A percentile compares a stretch with the other conserved stretches of the same genome.
Evolutionary conservation across 208 protist species (phyloP).

Genomic region (Acanthamoeba pearcei): DNA sequence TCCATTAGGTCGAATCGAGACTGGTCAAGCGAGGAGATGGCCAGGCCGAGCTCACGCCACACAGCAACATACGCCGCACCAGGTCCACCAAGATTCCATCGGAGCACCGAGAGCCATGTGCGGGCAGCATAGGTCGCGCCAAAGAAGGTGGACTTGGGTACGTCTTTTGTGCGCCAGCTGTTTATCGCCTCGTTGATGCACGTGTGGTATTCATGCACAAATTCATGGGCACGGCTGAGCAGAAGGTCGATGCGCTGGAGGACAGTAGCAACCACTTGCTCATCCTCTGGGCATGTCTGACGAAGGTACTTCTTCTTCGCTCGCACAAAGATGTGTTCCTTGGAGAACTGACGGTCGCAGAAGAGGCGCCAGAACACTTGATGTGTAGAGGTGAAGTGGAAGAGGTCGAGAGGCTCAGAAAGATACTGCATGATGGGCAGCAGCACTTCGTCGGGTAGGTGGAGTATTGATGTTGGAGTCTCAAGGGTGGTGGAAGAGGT

Average conservation of each 20-base stretch:
- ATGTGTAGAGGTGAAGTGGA: background rate
- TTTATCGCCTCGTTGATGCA: constrained; percentile 12
- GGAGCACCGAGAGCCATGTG: constrained; percentile 38
- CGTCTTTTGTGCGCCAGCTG: constrained; percentile 10
- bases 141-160: constrained; percentile 43
- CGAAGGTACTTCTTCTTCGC: constrained; percentile 23
- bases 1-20: background rate
- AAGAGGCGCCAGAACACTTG: background rate
- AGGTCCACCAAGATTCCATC: background rate
- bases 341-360: background rate
- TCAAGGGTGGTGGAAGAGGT: background rate
- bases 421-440: constrained; percentile 32
- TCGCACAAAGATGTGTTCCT: background rate
- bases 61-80: background rate
- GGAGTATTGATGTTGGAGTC: background rate
- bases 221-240: background rate
- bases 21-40: background rate
- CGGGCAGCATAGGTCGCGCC: background rate
- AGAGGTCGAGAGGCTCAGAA: background rate
- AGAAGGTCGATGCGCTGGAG: background rate
- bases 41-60: background rate
- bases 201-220: constrained; percentile 19
- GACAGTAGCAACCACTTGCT: background rate
- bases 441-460: background rate
- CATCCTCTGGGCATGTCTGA: background rate